Base-by-base conservation (phyloP, 1,139 yeast genomes). In the Yamadazyma siamensis region DNA sequence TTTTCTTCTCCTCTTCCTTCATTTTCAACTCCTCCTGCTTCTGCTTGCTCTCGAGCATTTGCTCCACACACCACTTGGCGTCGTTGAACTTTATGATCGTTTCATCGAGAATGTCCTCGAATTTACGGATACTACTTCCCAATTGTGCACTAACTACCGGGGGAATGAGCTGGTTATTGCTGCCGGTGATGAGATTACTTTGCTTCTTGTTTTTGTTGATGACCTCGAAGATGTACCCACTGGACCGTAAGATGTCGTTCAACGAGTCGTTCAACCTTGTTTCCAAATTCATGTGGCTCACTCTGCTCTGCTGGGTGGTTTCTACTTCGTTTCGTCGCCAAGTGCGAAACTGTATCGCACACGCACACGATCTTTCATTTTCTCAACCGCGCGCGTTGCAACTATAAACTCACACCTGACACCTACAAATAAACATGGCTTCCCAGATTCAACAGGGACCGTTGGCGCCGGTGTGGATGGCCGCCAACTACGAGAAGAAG, bases 391-490 rank as follows among this genome's bases (percentile, higher is more conserved):
- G 20, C 15, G 26, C 26, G 32, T 13, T 16, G 9, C n/a, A n/a
- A n/a, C n/a, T n/a, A n/a, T n/a, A n/a, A n/a, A n/a, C n/a, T n/a
- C n/a, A n/a, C n/a, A n/a, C n/a, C n/a, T n/a, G n/a, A n/a, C n/a
- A n/a, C n/a, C n/a, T n/a, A n/a, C n/a, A n/a, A n/a, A n/a, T n/a
- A n/a, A n/a, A n/a, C n/a, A n/a, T n/a, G n/a, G 12, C 33, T 14
- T 15, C 15, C 13, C 19, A n/a, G 16, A 25, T 27, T 13, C 34
- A 31, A 16, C 25, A 24, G n/a, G 34, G 30, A 5, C 34, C 30
- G 3, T 23, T 88, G 46, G 95, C 95, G 5, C 84, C 82, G 44
- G 91, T 87, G 11, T 89, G 96, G 96, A 70, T 89, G 33, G 96
- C 96, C 3, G 91, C 96, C 20, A 88, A 86, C 52, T 72, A 86